A percentile compares a stretch with the other conserved stretches of the same genome.
phyloP scores from a whole-genome alignment of 2,329 filamentous ascomycete species.

The Penicillium brevicompactum region DNA sequence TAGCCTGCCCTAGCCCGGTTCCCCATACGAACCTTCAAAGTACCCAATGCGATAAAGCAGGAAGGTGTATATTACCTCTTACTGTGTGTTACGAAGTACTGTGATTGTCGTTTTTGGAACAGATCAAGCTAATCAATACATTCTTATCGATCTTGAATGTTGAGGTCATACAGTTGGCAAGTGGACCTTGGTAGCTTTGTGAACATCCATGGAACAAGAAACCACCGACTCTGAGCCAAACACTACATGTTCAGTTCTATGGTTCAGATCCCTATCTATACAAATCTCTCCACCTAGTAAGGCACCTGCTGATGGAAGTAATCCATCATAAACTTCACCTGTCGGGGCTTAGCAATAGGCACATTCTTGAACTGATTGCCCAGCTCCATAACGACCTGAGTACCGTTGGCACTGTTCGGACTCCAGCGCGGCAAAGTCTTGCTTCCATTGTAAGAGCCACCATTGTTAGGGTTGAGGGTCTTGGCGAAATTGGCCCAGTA shows the following conservation, averaged over 20 bases:
- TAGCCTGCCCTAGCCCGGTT: too few species aligned
- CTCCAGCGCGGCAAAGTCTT: constrained; percentile 19
- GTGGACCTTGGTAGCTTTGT: not conserved
- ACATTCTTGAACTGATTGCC: constrained; percentile 22
- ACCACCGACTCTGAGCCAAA: too few species aligned
- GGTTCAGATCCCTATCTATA: not conserved
- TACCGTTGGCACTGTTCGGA: constrained; percentile 23
- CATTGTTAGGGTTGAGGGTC: constrained; percentile 30
- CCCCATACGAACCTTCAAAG: too few species aligned
- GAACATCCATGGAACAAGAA: not conserved
- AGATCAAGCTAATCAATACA: not conserved
- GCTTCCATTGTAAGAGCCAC: constrained; percentile 21
- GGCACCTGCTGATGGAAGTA: constrained; percentile 23
- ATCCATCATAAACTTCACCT: constrained; percentile 25
- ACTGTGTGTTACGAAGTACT: too few species aligned
- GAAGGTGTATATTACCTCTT: too few species aligned
- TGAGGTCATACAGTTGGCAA: not conserved
- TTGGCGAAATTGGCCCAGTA: constrained; percentile 42
- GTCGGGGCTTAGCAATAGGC: constrained; percentile 21
- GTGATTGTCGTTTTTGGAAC: too few species aligned
- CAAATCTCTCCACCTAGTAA: constrained; percentile 7
- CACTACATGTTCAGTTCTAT: too few species aligned
- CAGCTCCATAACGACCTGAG: constrained; percentile 25
- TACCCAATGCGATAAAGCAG: too few species aligned
- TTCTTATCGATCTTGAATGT: not conserved